Base-by-base conservation (phyloP, 345 rosid genomes). In the Draba incana region DNA sequence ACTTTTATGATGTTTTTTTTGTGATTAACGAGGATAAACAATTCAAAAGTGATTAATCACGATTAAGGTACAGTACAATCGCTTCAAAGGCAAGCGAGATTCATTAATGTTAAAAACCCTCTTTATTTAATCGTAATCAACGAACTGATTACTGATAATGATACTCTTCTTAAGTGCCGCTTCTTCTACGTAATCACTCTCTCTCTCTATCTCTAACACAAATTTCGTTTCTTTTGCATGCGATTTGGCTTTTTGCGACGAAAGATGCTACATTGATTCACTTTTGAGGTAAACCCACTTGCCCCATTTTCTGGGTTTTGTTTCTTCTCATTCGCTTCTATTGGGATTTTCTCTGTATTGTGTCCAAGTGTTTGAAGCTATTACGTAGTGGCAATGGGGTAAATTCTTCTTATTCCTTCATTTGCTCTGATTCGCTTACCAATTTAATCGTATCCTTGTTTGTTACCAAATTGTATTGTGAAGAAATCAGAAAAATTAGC, bases 1-100 rank as follows among this genome's bases (percentile, higher is more conserved):
- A 30, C 30, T 14, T 43, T 68, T 14, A 16, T 39, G 58, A 48
- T 24, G 27, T 28, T 68, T 37, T 35, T 68, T 47, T 35, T 33
- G 33, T 57, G 47, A 35, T 68, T 64, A 25, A 56, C 57, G 37
- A 72, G 51, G 16, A 45, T 8, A 45, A 42, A 52, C 27, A 53
- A 53, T 11, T 47, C 31, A 64, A 52, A 4, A 1, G 1, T 2
- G 8, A 35, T 28, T 38, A 11, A 39, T 37, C 4, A 30, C n/a
- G 60, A 71, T 62, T 62, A 71, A 53, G 59, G 4, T 51, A 4
- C 54, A 44, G 4, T 51, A 4, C 54, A 44, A 71, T 54, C 63
- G 52, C 70, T 72, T 72, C 70, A 57, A 72, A 72, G 70, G 65
- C 76, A 72, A 72, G 76, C 70, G 63, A 71, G 63, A 27, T 47